These are phyloP conservation scores for Russula sp. DNA, from an alignment of 768 basidiomycete species.

Conservation along the genomic window DNA sequence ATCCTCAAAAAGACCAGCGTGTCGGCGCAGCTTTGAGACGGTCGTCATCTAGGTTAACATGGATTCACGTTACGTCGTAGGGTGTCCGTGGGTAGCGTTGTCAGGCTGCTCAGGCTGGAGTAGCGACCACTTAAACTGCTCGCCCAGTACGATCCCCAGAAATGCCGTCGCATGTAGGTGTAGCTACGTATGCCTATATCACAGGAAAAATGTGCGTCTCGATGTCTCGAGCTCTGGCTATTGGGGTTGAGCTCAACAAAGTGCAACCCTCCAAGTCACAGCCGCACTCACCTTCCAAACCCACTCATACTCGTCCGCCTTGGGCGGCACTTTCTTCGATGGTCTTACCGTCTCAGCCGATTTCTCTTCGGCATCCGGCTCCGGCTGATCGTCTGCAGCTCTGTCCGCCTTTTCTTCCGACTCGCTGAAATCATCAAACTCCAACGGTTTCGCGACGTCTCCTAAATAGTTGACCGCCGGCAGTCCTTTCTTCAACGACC, in stretches of 20 bases:
- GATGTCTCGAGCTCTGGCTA: slow-evolving; percentile 94
- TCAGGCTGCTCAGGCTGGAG: background rate
- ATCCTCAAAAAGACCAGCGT: background rate
- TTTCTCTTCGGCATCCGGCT: slow-evolving; percentile 20
- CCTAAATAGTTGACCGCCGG: slow-evolving; percentile 73
- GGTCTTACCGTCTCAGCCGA: slow-evolving; percentile 18
- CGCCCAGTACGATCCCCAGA: background rate
- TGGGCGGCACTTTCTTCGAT: slow-evolving; percentile 45
- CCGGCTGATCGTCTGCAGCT: slow-evolving; percentile 28
- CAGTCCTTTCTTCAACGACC: slow-evolving; percentile 82
- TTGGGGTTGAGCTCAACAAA: slow-evolving; percentile 12
- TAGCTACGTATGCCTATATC: background rate
- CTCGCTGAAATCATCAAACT: slow-evolving; percentile 41
- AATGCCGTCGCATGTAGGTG: background rate
- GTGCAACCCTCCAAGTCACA: background rate
- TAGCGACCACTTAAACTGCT: background rate
- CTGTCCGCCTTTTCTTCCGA: slow-evolving; percentile 30
- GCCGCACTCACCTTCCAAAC: slow-evolving; percentile 73
- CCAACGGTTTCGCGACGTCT: slow-evolving; percentile 50
- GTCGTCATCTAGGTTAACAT: background rate
- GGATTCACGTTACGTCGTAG: background rate
- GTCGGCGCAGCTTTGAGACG: background rate
- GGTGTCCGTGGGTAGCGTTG: background rate
- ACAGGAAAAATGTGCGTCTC: slow-evolving; percentile 88
- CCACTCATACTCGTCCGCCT: slow-evolving; percentile 79